Evolutionary conservation across 176 grass and related monocot genomes (phyloP).

Genomic region (Ensete glaucum): DNA sequence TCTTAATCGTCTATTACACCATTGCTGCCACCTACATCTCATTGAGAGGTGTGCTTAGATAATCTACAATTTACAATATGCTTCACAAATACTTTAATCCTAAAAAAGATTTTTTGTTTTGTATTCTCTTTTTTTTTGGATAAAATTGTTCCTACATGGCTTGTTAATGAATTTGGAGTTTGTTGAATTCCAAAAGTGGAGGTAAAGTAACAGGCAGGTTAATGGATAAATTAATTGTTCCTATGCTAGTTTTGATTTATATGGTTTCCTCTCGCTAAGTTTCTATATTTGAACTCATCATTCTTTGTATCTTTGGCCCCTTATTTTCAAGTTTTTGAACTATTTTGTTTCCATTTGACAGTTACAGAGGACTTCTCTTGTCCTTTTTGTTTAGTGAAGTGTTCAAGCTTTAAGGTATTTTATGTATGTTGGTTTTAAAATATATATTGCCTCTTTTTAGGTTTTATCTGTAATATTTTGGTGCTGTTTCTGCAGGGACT

Average conservation of each 20-base stretch:
- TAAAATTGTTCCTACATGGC: too few relatives aligned
- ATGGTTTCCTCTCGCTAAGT: not conserved
- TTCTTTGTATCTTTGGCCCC: constrained; percentile 1
- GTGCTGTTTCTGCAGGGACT: constrained; percentile 51
- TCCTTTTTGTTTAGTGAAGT: constrained; percentile 78
- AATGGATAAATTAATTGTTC: too few relatives aligned
- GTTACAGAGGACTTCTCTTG: constrained; percentile 98
- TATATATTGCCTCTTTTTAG: constrained; percentile 10
- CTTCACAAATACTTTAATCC: too few relatives aligned
- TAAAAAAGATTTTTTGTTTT: too few relatives aligned
- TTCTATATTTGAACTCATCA: constrained; percentile 4
- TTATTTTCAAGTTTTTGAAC: constrained; percentile 24
- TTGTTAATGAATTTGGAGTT: too few relatives aligned
- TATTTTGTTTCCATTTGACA: constrained; percentile 31
- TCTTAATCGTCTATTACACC: too few relatives aligned
- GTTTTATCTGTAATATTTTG: constrained; percentile 17
- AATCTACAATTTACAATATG: too few relatives aligned
- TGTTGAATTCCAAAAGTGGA: too few relatives aligned
- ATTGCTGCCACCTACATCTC: too few relatives aligned
- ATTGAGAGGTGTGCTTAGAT: too few relatives aligned
- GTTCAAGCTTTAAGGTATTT: constrained; percentile 93
- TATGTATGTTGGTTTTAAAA: not conserved
- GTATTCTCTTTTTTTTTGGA: too few relatives aligned
- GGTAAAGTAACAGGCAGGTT: too few relatives aligned
- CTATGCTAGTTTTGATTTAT: not conserved